Percentiles rank a stretch among this genome's conserved stretches.
phyloP scores from a whole-genome alignment of 768 basidiomycete genomes.

The Termitomyces sp. region DNA sequence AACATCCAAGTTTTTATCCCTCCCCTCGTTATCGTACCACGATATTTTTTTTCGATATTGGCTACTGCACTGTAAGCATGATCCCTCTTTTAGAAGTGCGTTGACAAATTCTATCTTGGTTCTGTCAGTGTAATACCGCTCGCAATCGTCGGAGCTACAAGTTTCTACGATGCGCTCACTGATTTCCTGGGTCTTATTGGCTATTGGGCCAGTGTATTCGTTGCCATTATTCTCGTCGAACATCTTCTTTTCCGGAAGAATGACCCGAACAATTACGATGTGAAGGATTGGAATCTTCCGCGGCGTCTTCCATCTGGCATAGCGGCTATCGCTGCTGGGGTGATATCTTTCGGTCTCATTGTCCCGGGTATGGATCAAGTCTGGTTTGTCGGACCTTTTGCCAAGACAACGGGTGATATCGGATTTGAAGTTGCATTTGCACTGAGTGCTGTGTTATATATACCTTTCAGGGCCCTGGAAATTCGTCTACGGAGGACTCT shows the following conservation, averaged over 20 bases:
- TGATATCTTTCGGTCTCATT: conserved; percentile 55
- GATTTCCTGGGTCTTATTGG: conserved; percentile 77
- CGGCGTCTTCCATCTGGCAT: conserved; percentile 59
- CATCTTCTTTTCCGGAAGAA: conserved; percentile 65
- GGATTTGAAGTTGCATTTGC: conserved; percentile 77
- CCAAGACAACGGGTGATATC: conserved; percentile 67
- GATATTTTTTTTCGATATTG: conserved; percentile 75
- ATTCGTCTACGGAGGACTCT: conserved; percentile 27
- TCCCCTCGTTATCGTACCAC: conserved; percentile 55
- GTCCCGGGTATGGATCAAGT: conserved; percentile 73
- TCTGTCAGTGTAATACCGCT: conserved; percentile 61
- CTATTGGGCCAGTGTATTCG: conserved; percentile 66
- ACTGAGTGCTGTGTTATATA: conserved; percentile 51
- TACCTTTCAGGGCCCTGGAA: conserved; percentile 54
- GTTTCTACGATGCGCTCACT: conserved; percentile 65
- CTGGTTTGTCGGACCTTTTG: conserved; percentile 79
- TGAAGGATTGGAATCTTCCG: conserved; percentile 55
- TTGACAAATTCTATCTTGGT: background rate
- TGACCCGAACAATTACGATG: conserved; percentile 51
- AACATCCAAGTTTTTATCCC: conserved; percentile 73
- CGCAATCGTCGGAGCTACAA: conserved; percentile 71
- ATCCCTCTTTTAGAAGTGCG: conserved; percentile 1
- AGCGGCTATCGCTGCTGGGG: conserved; percentile 58
- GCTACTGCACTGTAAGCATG: conserved; percentile 64
- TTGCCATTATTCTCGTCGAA: conserved; percentile 63